These are phyloP conservation scores for Onygenales sp. DNA, from an alignment of 2,329 filamentous ascomycete genomes.

Conservation along the genomic window DNA sequence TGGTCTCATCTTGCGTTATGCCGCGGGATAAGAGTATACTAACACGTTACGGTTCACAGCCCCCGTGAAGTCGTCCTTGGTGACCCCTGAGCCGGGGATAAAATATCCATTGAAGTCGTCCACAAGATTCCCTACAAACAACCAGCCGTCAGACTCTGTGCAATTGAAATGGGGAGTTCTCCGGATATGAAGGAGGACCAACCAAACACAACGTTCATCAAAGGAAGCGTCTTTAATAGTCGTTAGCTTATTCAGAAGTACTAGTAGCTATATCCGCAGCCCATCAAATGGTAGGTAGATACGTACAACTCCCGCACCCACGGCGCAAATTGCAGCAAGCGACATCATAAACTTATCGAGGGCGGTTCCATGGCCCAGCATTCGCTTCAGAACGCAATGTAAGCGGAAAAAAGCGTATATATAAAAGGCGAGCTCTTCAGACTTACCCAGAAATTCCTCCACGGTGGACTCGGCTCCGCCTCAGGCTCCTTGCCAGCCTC, in stretches of 20 bases:
- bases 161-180: not conserved
- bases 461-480: constrained; percentile 11
- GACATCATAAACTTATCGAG: constrained; percentile 14
- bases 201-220: constrained; percentile 54
- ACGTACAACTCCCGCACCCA: constrained; percentile 19
- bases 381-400: constrained; percentile 11
- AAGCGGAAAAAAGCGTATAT: not conserved
- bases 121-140: constrained; percentile 29
- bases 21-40: not conserved
- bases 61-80: constrained; percentile 39
- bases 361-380: constrained; percentile 15
- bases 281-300: not conserved
- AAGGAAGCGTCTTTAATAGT: constrained; percentile 20
- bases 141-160: not conserved
- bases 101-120: constrained; percentile 51
- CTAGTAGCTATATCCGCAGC: not conserved
- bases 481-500: constrained; percentile 3
- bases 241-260: not conserved
- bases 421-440: not conserved
- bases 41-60: constrained; percentile 37
- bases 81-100: constrained; percentile 28
- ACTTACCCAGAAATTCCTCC: constrained; percentile 18
- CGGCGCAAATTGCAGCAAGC: constrained; percentile 14
- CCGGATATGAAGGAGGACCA: not conserved
- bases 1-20: not conserved